Base-by-base conservation (phyloP, 495 filamentous ascomycete species). In the Podospora pseudopauciseta region DNA sequence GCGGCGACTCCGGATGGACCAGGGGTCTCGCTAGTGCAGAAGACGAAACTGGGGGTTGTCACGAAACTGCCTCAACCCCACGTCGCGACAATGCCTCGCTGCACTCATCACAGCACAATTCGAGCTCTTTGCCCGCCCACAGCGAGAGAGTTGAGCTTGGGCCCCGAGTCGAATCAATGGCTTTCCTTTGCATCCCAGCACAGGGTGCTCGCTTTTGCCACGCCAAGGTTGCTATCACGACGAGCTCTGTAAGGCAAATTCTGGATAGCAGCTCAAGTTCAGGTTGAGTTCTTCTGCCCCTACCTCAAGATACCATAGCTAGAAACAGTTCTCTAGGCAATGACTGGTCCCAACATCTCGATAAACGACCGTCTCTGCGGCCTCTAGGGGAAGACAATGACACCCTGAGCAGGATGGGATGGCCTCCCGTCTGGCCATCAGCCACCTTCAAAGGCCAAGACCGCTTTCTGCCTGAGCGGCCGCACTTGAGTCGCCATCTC, bases 41-140 rank as follows among this genome's bases (percentile, higher is more conserved):
- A 61, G 57, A 64, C 72, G 74, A 76, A 76, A 76, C 74, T 64
- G 67, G 64, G 59, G 65, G 34, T 39, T 76, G 74, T 76, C 69
- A 65, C 70, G 71, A 65, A 66, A 65, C 59, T 74, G 74, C 72
- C 54, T 76, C 74, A 76, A 70, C 67, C 68, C 67, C 68, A 72
- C 67, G 67, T 60, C 65, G 67, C 67, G 63, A 72, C 70, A 73
- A 76, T 76, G 74, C 72, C 60, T 63, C 60, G 34, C 23, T 58
- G 55, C 55, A 58, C 13, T 58, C 23, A 26, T 58, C 11, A 26
- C 55, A 58, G 55, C 5, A 58, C 55, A 20, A 19, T 58, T 26
- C 23, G 20, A 13, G 16, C 27, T 26, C 16, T 61, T 61, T 61
- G 20, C 20, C 59, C 28, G 20, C 59, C 23, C 23, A 23, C 23